A percentile compares a stretch with the other conserved stretches of the same genome.
phyloP scores from a whole-genome alignment of 306 rosid species.

The Urtica urens region DNA sequence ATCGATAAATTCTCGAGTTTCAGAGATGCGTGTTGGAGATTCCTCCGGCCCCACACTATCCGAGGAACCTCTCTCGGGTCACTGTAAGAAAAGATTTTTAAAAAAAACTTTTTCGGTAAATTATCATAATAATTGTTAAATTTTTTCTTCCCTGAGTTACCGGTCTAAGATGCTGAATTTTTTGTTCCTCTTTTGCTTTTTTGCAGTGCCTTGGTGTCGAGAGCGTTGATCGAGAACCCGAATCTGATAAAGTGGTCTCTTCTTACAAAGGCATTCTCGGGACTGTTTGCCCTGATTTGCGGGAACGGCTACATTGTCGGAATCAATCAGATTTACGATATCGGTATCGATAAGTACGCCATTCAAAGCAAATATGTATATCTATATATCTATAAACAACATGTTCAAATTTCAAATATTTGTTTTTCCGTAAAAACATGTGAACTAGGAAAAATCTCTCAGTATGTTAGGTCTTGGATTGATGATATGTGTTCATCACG shows the following conservation, averaged over 20 bases:
- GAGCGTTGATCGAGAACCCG: conserved; percentile 84
- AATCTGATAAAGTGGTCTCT: conserved; percentile 91
- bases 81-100: conserved; percentile 33
- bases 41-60: conserved; percentile 91
- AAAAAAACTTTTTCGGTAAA: too few relatives aligned
- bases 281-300: conserved; percentile 77
- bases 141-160: too few relatives aligned
- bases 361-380: too few relatives aligned
- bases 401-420: too few relatives aligned
- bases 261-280: conserved; percentile 72
- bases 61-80: conserved; percentile 92
- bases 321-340: conserved; percentile 93
- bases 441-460: too few relatives aligned
- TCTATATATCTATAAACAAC: too few relatives aligned
- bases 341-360: conserved; percentile 83
- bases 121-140: too few relatives aligned
- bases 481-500: too few relatives aligned
- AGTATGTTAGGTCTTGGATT: too few relatives aligned
- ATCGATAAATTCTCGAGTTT: conserved; percentile 43
- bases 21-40: conserved; percentile 95
- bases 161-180: too few relatives aligned
- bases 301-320: conserved; percentile 98
- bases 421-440: too few relatives aligned
- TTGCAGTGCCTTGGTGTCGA: conserved; percentile 78
- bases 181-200: conserved; percentile 8